Percentiles rank a stretch among this genome's conserved stretches.
These are phyloP conservation scores for Ophiostoma australiae DNA, from an alignment of 2,329 filamentous ascomycete genomes.

Conservation along the genomic window DNA sequence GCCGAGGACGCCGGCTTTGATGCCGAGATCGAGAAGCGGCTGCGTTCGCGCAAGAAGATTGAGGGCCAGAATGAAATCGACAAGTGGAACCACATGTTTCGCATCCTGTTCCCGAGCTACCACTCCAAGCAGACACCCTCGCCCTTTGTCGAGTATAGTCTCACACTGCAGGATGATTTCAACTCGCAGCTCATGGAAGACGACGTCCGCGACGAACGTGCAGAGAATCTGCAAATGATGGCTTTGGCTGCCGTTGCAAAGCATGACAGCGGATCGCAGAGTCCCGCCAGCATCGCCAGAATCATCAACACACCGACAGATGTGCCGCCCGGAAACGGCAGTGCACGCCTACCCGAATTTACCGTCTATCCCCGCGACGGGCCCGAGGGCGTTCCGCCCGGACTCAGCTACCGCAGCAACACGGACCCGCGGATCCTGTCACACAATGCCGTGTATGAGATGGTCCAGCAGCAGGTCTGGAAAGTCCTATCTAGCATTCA, in stretches of 20 bases:
- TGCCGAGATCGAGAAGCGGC: constrained; percentile 34
- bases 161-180: neutral
- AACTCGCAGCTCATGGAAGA: neutral
- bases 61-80: constrained; percentile 34
- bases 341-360: neutral
- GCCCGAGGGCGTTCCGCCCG: neutral
- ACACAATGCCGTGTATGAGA: constrained; percentile 5
- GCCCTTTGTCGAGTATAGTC: constrained; percentile 28
- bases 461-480: constrained; percentile 22
- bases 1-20: constrained; percentile 37
- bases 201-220: neutral
- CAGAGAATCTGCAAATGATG: neutral
- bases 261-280: neutral
- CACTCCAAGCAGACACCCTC: constrained; percentile 32
- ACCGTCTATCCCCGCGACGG: neutral
- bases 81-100: constrained; percentile 39
- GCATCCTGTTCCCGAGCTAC: constrained; percentile 36
- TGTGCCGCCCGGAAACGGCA: neutral
- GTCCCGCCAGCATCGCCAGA: neutral
- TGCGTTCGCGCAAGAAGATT: constrained; percentile 36
- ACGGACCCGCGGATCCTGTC: neutral
- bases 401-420: neutral
- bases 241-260: constrained; percentile 4
- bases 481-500: constrained; percentile 16
- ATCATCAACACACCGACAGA: neutral